These are phyloP conservation scores for Fagus sylvatica DNA, from an alignment of 306 rosid species.

Conservation along the genomic window DNA sequence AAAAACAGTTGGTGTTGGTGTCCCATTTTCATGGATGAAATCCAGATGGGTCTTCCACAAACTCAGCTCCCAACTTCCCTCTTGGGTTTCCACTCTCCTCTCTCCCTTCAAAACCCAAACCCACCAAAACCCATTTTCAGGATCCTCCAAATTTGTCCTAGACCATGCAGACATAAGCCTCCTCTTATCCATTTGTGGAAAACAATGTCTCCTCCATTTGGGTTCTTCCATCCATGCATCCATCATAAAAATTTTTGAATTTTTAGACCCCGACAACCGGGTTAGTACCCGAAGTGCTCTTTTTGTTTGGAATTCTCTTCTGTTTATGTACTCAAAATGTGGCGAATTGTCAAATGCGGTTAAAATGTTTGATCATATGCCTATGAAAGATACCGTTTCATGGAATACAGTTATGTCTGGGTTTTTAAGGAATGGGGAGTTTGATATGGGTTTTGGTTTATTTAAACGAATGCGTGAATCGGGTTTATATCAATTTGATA, in stretches of 20 bases:
- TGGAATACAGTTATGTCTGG: conserved; percentile 77
- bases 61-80: conserved; percentile 35
- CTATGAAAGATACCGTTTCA: conserved; percentile 60
- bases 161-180: conserved; percentile 48
- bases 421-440: conserved; percentile 52
- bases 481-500: conserved; percentile 47
- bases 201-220: conserved; percentile 43
- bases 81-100: conserved; percentile 40
- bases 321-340: conserved; percentile 52
- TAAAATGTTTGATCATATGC: conserved; percentile 65
- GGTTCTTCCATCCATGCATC: conserved; percentile 85
- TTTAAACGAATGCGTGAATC: conserved; percentile 50
- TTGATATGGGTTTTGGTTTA: conserved; percentile 45
- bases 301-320: conserved; percentile 72
- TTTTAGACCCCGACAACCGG: conserved; percentile 20
- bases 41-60: conserved; percentile 53
- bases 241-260: conserved; percentile 46
- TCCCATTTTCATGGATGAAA: conserved; percentile 71
- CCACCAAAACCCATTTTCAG: conserved; percentile 35
- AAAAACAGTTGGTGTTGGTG: not conserved
- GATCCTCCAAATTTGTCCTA: conserved; percentile 46
- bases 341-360: conserved; percentile 41
- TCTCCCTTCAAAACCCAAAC: conserved; percentile 29
- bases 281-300: conserved; percentile 35
- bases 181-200: conserved; percentile 60